Evolutionary conservation across 441 rosid species (phyloP), one percentile per base, ranked within the genome.

Genomic region (Aquilaria agallochum): DNA sequence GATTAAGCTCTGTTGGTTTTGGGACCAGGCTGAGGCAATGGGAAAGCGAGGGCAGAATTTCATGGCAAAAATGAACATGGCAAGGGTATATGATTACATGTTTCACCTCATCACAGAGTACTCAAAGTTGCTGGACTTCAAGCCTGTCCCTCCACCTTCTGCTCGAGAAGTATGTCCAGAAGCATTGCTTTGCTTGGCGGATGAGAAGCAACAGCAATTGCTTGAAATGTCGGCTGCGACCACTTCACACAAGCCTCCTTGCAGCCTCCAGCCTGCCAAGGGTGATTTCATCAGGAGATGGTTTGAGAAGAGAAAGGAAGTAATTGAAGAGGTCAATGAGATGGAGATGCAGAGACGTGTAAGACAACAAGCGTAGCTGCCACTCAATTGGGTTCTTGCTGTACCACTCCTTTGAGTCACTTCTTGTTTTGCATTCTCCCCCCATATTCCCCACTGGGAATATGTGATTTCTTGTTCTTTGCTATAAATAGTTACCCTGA

Each of bases 1-100:
- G 42, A 7, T 36, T 36, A 36, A 36, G 42, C 7, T 45, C n/a
- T 50, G 12, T 55, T 62, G 13, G 42, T 50, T 32, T 53, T 66
- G 59, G 50, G 30, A 65, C 61, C 83, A 90, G 96, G 98, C 98
- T 5, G 79, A 74, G 67, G 68, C 64, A 55, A 85, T 90, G 14
- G 98, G 97, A 32, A 80, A 83, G 79, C 70, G 77, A 53, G 98
- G 92, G 54, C 97, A 93, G 53, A 63, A 72, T 47, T 80, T 83
- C 61, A 90, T 90, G 97, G 89, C 80, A 73, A 79, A 77, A 68
- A 69, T 85, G 36, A 87, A 61, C 53, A 82, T 90, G 95, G 85
- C 85, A 63, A 50, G 83, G 45, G 72, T 93, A 14, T 90, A 90
- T 30, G 95, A 90, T 72, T 93, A 90, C 82, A 85, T 90, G 96